Percentiles rank a stretch among this genome's conserved stretches.
phyloP scores from a whole-genome alignment of 495 filamentous ascomycete species.

The Chaetomidium leptoderma region DNA sequence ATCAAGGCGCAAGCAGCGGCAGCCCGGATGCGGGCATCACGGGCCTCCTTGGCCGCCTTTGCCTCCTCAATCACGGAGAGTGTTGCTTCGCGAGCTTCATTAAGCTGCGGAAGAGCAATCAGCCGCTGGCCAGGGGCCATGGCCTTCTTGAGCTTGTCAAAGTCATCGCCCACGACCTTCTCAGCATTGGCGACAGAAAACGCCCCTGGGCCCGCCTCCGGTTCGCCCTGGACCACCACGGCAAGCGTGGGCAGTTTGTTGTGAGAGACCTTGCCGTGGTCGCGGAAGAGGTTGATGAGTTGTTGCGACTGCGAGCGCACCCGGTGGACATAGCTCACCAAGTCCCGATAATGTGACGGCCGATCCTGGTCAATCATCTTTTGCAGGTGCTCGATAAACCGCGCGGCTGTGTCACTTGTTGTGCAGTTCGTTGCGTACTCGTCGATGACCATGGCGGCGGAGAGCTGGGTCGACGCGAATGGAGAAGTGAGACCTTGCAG shows the following conservation, averaged over 20 bases:
- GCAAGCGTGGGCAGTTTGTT: conserved; percentile 73
- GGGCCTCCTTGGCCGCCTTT: conserved; percentile 67
- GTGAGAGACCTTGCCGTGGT: conserved; percentile 70
- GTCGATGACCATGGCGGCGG: conserved; percentile 78
- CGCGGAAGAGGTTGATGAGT: conserved; percentile 81
- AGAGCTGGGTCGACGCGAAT: conserved; percentile 79
- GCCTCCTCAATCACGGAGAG: conserved; percentile 72
- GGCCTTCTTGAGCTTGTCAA: conserved; percentile 76
- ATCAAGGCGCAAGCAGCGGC: conserved; percentile 84
- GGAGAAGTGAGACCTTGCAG: conserved; percentile 61
- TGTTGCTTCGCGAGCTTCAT: conserved; percentile 65
- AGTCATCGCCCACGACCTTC: conserved; percentile 76
- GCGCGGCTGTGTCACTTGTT: conserved; percentile 35
- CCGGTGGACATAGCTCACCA: conserved; percentile 81
- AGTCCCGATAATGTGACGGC: conserved; percentile 77
- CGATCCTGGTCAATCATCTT: conserved; percentile 74
- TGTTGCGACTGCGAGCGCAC: conserved; percentile 87
- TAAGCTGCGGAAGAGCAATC: conserved; percentile 67
- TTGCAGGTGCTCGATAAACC: conserved; percentile 57
- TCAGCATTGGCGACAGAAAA: conserved; percentile 87
- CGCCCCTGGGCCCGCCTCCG: conserved; percentile 80
- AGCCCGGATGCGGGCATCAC: conserved; percentile 81
- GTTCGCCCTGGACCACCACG: conserved; percentile 86
- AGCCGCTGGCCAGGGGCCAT: conserved; percentile 80
- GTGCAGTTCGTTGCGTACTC: conserved; percentile 68